Evolutionary conservation across 2,329 filamentous ascomycete genomes (phyloP), one percentile per base, ranked within the genome.

Genomic region (Ceratocystis alfenasii): DNA sequence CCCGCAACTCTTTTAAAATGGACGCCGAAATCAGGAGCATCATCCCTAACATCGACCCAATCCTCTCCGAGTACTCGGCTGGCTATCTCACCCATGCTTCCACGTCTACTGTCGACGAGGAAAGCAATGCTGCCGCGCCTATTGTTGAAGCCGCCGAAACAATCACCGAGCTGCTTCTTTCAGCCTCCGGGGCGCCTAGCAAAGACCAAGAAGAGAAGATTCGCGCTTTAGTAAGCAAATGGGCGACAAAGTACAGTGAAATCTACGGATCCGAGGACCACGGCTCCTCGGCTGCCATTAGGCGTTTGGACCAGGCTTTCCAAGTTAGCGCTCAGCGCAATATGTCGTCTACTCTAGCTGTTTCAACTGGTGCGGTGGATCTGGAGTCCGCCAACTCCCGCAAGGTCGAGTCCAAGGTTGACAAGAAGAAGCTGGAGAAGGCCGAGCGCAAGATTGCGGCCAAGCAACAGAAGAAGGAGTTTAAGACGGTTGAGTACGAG

Each of bases 401-500:
- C 72, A 97, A 97, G 78, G 89, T 99, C 67, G 94, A 99, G 78
- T 97, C 93, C 72, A 90, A 93, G 74, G 94, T 99, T 68, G 94
- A 99, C 78, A 87, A 87, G 74, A 99, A 97, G 87, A 99, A 99
- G 82, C 86, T 99, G 22, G 94, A 99, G 77, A 99, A 99, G 79
- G 94, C 94, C 1, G 94, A 99, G 78, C 84, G 89, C 70, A 99
- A 99, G 80, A 94, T 99, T 74, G 90, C 91, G 62, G 92, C 92
- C 72, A 99, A 99, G 80, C 94, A 97, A 79, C 94, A 91, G 78
- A 95, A 95, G 81, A 99, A 99, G 80, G 85, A 87, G 45, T 96
- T 94, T 87, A 97, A 97, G 82, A 96, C 88, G 66, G 94, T 99
- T 71, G 90, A 96, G 77, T 99, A 99, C 75, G 94, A 99, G 78